A percentile compares a stretch with the other conserved stretches of the same genome.
Evolutionary conservation across 139 green algal genomes (phyloP).

Genomic region (Micractinium conductrix): DNA sequence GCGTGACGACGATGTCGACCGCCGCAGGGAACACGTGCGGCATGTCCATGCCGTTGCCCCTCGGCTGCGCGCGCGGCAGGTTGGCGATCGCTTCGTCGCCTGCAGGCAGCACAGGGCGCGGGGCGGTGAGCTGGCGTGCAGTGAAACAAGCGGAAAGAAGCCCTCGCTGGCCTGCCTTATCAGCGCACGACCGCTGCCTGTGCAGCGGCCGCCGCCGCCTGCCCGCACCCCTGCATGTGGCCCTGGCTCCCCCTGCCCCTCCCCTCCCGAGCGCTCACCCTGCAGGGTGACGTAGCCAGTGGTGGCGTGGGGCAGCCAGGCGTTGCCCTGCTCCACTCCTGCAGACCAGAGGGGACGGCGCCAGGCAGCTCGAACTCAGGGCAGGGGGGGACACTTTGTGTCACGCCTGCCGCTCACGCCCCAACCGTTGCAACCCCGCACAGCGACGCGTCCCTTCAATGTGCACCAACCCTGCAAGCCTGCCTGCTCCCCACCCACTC

Average conservation of each 20-base stretch:
- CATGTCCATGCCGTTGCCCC: not conserved
- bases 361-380: too few species aligned
- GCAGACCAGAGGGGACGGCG: too few species aligned
- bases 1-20: conserved; percentile 11
- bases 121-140: too few species aligned
- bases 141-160: too few species aligned
- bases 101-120: not conserved
- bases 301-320: not conserved
- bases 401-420: too few species aligned
- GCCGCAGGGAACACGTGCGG: not conserved
- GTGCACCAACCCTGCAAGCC: not conserved
- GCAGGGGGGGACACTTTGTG: too few species aligned
- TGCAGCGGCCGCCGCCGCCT: too few species aligned
- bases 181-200: too few species aligned
- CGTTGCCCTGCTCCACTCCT: conserved; percentile 10
- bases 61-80: not conserved
- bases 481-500: not conserved
- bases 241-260: not conserved
- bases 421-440: not conserved
- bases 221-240: not conserved
- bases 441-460: not conserved
- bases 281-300: conserved; percentile 13
- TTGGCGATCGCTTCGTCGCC: not conserved
- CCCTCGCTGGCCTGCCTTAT: too few species aligned
- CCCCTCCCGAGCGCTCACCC: not conserved